These are phyloP conservation scores for Teratosphaeria pseudoeucalypti DNA, from an alignment of 2,329 filamentous ascomycete genomes.

Conservation along the genomic window DNA sequence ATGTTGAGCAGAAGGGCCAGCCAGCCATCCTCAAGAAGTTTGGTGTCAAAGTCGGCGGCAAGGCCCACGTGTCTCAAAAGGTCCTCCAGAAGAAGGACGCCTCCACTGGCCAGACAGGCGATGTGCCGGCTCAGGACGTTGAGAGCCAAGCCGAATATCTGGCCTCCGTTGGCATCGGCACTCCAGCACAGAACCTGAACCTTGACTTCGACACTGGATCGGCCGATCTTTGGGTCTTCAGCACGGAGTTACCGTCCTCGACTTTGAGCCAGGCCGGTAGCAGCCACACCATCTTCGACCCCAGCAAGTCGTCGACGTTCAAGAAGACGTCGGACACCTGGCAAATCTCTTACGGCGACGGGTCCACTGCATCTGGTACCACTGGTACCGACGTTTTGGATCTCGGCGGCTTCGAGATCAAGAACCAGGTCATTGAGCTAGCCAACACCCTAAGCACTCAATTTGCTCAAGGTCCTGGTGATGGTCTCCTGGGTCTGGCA, in stretches of 20 bases:
- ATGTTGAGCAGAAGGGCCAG: constrained; percentile 40
- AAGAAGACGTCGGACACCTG: constrained; percentile 43
- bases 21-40: constrained; percentile 23
- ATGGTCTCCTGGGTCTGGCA: constrained; percentile 58
- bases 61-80: constrained; percentile 33
- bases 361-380: constrained; percentile 53
- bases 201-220: constrained; percentile 64
- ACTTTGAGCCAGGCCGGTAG: constrained; percentile 9
- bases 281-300: constrained; percentile 47
- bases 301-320: constrained; percentile 51
- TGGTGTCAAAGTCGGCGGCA: constrained; percentile 40
- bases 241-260: constrained; percentile 27
- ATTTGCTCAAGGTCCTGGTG: constrained; percentile 47
- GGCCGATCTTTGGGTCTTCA: constrained; percentile 54
- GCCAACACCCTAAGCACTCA: constrained; percentile 49
- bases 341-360: constrained; percentile 60
- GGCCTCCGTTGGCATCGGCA: constrained; percentile 54
- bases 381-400: constrained; percentile 54
- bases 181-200: constrained; percentile 47
- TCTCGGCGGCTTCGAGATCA: constrained; percentile 24
- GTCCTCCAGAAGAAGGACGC: constrained; percentile 38
- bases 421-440: constrained; percentile 44
- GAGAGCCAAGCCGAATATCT: constrained; percentile 60
- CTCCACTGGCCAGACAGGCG: constrained; percentile 16
- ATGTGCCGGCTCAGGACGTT: constrained; percentile 42